Percentiles rank a stretch among this genome's conserved stretches.
Conservation (phyloP, 768 basidiomycete genomes). For the Mycena leptocephala region DNA sequence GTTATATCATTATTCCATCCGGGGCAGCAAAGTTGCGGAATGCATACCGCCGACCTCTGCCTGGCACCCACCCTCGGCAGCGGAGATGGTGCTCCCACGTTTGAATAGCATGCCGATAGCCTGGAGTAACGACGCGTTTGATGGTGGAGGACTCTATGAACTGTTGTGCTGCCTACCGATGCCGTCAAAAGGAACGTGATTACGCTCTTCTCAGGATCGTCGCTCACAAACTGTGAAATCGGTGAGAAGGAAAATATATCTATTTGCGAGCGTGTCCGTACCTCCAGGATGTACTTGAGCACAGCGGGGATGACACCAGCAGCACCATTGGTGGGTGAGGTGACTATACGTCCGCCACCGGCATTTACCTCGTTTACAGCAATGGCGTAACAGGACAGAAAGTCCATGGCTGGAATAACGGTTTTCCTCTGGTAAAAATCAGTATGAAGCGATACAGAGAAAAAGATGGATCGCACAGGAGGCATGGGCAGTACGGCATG, state of each 20-base stretch:
- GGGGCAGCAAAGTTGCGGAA: not conserved
- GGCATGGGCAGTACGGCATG: slow-evolving; percentile 88
- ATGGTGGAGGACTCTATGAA: not conserved
- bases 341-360: slow-evolving; percentile 91
- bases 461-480: slow-evolving; percentile 67
- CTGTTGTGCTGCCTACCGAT: slow-evolving; percentile 68
- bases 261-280: slow-evolving; percentile 42
- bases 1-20: slow-evolving; percentile 12
- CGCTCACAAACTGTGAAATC: slow-evolving; percentile 81
- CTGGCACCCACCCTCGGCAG: slow-evolving; percentile 96
- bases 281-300: slow-evolving; percentile 91
- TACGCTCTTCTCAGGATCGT: slow-evolving; percentile 91
- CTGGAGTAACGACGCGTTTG: slow-evolving; percentile 51
- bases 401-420: slow-evolving; percentile 94
- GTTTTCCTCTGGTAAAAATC: slow-evolving; percentile 74
- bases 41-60: slow-evolving; percentile 91
- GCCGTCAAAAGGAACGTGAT: slow-evolving; percentile 94
- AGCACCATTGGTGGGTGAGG: slow-evolving; percentile 94
- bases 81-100: slow-evolving; percentile 96
- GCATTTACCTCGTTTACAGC: slow-evolving; percentile 98
- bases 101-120: slow-evolving; percentile 97
- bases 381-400: slow-evolving; percentile 94
- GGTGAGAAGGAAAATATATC: not conserved
- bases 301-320: slow-evolving; percentile 95
- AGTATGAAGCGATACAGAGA: slow-evolving; percentile 5